Conservation (phyloP, 495 filamentous ascomycete species). For the Pseudoneurospora amorphoporcata region DNA sequence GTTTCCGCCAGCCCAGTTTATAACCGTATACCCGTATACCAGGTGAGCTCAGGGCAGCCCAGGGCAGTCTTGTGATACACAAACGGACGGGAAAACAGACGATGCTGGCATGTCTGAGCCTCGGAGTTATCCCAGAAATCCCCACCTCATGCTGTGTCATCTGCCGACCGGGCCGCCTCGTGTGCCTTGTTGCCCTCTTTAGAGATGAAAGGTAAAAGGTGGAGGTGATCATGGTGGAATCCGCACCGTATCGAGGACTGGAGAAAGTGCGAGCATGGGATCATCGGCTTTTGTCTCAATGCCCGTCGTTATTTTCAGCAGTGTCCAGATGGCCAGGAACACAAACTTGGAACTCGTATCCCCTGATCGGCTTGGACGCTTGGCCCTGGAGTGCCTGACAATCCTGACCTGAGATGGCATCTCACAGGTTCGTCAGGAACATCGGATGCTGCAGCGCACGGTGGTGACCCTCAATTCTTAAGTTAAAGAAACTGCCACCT, state of each 20-base stretch:
- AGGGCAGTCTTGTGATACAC: neutral
- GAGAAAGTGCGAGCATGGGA: neutral
- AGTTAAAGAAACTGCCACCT: neutral
- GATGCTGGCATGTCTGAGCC: neutral
- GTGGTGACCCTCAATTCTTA: neutral
- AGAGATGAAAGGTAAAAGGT: neutral
- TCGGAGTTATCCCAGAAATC: neutral
- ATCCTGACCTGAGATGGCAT: neutral
- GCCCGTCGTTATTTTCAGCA: neutral
- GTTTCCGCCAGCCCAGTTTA: neutral
- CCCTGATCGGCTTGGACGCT: neutral
- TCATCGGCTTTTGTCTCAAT: neutral
- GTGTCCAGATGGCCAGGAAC: neutral
- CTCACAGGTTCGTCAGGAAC: neutral
- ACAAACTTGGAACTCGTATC: neutral
- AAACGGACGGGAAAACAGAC: neutral
- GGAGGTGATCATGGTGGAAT: neutral
- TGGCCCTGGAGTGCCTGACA: neutral
- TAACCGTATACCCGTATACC: neutral
- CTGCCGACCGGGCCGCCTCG: neutral
- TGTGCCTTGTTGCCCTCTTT: neutral
- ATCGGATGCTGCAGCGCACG: neutral
- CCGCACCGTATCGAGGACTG: neutral
- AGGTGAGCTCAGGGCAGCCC: neutral
- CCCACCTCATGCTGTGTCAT: neutral